Percentiles rank a stretch among this genome's conserved stretches.
phyloP scores from a whole-genome alignment of 768 basidiomycete species.

The Tylopilus sp. region DNA sequence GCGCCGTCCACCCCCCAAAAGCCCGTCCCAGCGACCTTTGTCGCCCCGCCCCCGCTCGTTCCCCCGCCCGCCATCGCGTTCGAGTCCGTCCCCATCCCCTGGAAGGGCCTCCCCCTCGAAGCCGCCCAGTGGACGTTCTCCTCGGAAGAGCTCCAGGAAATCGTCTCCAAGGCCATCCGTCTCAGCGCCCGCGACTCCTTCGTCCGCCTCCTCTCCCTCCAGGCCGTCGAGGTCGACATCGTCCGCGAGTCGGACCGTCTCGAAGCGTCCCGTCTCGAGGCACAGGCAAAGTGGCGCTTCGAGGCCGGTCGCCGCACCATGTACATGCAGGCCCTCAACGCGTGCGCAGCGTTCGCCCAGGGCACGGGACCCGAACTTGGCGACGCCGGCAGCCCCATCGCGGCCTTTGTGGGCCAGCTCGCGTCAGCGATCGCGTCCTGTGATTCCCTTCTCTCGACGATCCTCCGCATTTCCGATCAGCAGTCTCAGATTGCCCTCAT shows the following conservation, averaged over 20 bases:
- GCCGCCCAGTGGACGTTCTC: conserved; percentile 60
- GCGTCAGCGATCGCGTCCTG: conserved; percentile 55
- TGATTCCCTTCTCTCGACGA: conserved; percentile 54
- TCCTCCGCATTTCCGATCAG: conserved; percentile 60
- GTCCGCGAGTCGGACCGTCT: conserved; percentile 60
- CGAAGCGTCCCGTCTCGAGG: conserved; percentile 44
- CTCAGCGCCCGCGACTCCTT: conserved; percentile 65
- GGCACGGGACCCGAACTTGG: neutral
- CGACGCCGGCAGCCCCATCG: conserved; percentile 29
- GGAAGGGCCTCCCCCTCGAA: conserved; percentile 68
- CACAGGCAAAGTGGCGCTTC: conserved; percentile 68
- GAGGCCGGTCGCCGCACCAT: conserved; percentile 63
- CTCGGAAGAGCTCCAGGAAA: conserved; percentile 57
- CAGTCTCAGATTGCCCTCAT: conserved; percentile 57
- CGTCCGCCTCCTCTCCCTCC: conserved; percentile 63
- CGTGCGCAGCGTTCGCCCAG: neutral
- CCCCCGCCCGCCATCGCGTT: conserved; percentile 55
- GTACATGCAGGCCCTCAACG: conserved; percentile 62
- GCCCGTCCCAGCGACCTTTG: conserved; percentile 1
- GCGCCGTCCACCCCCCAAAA: neutral
- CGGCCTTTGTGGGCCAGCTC: conserved; percentile 53
- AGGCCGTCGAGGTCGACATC: conserved; percentile 57
- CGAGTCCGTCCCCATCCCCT: conserved; percentile 52
- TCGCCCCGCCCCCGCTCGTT: conserved; percentile 34
- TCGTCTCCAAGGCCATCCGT: conserved; percentile 71